phyloP scores from a whole-genome alignment of 2,329 filamentous ascomycete genomes.

The Cladosporium sp. region DNA sequence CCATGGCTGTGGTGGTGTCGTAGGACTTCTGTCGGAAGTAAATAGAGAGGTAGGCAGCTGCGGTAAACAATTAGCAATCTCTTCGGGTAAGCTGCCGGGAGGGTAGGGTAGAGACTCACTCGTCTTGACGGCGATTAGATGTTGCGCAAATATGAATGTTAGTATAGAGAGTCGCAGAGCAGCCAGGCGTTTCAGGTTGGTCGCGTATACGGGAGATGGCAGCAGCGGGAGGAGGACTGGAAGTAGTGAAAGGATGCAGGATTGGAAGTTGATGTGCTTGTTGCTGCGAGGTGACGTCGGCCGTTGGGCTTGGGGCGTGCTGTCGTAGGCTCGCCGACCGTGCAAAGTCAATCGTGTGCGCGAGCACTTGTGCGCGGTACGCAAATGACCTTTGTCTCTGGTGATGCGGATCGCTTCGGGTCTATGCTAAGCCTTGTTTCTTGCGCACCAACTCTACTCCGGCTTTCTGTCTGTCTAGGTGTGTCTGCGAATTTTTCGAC shows the following conservation, averaged over 20 bases:
- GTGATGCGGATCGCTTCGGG: not conserved
- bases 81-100: not conserved
- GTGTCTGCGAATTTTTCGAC: not conserved
- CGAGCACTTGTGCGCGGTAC: no score
- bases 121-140: not conserved
- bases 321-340: not conserved
- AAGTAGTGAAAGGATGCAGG: not conserved
- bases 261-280: not conserved
- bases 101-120: not conserved
- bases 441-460: not conserved
- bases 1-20: conserved; percentile 7
- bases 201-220: conserved; percentile 1
- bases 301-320: not conserved
- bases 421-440: not conserved
- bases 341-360: not conserved
- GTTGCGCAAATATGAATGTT: not conserved
- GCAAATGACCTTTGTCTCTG: not conserved
- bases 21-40: not conserved
- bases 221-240: conserved; percentile 2
- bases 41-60: conserved; percentile 2
- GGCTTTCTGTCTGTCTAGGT: not conserved
- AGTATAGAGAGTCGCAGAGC: not conserved
- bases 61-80: not conserved
- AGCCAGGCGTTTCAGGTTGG: conserved; percentile 11
- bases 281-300: conserved; percentile 3